phyloP scores from a whole-genome alignment of 768 basidiomycete species.

The Tricholoma sp. region DNA sequence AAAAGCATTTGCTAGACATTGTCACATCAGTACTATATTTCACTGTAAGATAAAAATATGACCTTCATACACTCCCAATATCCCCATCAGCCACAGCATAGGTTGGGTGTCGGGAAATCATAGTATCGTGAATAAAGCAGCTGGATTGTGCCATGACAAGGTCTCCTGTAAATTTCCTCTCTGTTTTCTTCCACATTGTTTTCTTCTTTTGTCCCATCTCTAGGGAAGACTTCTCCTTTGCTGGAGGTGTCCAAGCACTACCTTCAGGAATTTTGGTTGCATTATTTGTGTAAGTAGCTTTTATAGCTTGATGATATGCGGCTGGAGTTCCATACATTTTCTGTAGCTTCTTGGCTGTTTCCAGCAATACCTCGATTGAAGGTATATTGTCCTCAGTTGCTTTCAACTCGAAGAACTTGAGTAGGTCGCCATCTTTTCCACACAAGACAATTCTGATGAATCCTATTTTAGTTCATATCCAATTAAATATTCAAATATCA shows the following conservation, averaged over 20 bases:
- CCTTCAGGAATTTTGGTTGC: not conserved
- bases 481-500: no score
- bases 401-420: not conserved
- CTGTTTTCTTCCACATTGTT: not conserved
- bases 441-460: no score
- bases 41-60: not conserved
- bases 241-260: not conserved
- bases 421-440: not conserved
- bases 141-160: slow-evolving; percentile 21
- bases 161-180: slow-evolving; percentile 13
- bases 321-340: no score
- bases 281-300: not conserved
- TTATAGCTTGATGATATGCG: not conserved
- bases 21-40: not conserved
- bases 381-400: not conserved
- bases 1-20: slow-evolving; percentile 21
- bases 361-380: not conserved
- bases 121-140: slow-evolving; percentile 18
- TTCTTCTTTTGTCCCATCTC: not conserved
- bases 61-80: slow-evolving; percentile 28
- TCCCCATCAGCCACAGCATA: slow-evolving; percentile 27
- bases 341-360: not conserved
- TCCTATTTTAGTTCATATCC: no score
- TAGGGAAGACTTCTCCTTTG: not conserved
- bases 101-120: slow-evolving; percentile 22